These are phyloP conservation scores for Dovyalis caffra DNA, from an alignment of 345 rosid genomes.

Conservation along the genomic window DNA sequence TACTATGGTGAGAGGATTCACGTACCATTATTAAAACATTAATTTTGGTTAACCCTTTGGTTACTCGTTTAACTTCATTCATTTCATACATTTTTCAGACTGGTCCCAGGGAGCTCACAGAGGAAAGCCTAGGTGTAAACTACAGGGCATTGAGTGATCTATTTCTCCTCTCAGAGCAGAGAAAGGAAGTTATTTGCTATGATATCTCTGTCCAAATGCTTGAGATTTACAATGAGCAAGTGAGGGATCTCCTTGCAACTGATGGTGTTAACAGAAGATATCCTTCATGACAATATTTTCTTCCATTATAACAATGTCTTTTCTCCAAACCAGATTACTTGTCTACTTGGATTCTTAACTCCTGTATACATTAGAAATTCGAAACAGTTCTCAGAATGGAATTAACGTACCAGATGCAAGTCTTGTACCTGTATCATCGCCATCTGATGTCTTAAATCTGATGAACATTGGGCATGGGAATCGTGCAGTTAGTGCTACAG, in stretches of 20 bases:
- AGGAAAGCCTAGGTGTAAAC: constrained; percentile 32
- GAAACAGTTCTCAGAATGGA: constrained; percentile 37
- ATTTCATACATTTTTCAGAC: constrained; percentile 26
- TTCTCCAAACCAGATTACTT: constrained; percentile 5
- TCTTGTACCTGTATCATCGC: constrained; percentile 25
- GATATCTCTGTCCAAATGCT: constrained; percentile 35
- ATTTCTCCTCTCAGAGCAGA: constrained; percentile 30
- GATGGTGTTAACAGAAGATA: constrained; percentile 31
- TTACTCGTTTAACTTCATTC: constrained; percentile 4
- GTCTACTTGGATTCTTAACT: constrained; percentile 23
- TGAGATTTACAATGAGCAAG: constrained; percentile 38
- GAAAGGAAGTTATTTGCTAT: constrained; percentile 31
- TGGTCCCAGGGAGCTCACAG: constrained; percentile 32
- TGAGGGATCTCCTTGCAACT: constrained; percentile 27
- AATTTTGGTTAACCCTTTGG: not conserved
- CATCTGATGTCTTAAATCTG: constrained; percentile 29
- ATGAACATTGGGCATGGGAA: constrained; percentile 31
- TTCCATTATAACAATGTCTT: constrained; percentile 11
- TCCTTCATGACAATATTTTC: constrained; percentile 20
- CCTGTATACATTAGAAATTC: constrained; percentile 31
- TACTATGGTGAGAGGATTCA: constrained; percentile 31
- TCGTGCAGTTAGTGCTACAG: constrained; percentile 35
- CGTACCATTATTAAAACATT: not conserved
- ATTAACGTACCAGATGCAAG: constrained; percentile 34
- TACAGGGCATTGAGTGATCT: constrained; percentile 39